A percentile compares a stretch with the other conserved stretches of the same genome.
Conservation (phyloP, 2,329 filamentous ascomycete genomes). For the Pyricularia pennisetigena region DNA sequence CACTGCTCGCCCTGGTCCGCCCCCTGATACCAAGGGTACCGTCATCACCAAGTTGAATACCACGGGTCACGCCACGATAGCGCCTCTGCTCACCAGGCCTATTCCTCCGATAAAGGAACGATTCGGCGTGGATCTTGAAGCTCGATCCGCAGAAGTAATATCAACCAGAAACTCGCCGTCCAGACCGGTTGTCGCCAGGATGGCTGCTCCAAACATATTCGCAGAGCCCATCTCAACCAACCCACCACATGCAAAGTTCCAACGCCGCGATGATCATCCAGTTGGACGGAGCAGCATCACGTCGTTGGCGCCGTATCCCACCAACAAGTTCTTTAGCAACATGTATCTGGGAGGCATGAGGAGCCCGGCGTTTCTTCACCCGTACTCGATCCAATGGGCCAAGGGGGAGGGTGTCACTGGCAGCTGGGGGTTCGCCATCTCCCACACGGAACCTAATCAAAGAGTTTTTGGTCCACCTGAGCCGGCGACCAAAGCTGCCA, state of each 20-base stretch:
- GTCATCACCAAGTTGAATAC: conserved; percentile 1
- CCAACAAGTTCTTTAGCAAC: conserved; percentile 77
- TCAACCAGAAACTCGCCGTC: not conserved
- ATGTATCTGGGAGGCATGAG: conserved; percentile 68
- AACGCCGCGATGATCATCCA: conserved; percentile 44
- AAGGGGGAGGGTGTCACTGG: conserved; percentile 50
- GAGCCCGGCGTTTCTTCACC: conserved; percentile 63
- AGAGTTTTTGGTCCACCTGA: conserved; percentile 54
- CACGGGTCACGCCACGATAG: not conserved
- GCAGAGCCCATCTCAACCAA: conserved; percentile 39
- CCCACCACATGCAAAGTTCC: conserved; percentile 36
- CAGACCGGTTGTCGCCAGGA: not conserved
- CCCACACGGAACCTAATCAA: conserved; percentile 61
- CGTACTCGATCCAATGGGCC: conserved; percentile 61
- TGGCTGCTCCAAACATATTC: conserved; percentile 39
- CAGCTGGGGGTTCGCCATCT: conserved; percentile 71
- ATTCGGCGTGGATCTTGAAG: not conserved
- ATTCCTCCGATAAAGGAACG: not conserved
- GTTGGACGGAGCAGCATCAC: conserved; percentile 42
- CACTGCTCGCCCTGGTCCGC: not conserved
- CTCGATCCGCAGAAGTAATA: not conserved
- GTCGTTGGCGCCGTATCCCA: conserved; percentile 44
- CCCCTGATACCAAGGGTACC: not conserved
- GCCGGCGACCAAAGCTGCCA: conserved; percentile 44
- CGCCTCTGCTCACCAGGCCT: not conserved